Conservation (phyloP, 306 rosid genomes). For the Biancaea sappan region DNA sequence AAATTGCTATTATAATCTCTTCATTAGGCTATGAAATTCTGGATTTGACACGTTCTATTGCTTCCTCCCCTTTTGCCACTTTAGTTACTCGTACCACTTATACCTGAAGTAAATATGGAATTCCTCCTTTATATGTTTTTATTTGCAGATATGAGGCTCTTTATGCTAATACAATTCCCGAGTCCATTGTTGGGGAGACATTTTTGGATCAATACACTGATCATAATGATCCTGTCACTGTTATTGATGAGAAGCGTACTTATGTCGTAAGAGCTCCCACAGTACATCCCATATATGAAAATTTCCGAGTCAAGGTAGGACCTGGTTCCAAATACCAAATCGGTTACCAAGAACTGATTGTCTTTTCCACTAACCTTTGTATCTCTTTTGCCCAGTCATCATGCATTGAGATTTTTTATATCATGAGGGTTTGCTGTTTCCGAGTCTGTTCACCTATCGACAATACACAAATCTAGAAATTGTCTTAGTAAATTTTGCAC, state of each 20-base stretch:
- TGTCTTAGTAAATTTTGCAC: not conserved
- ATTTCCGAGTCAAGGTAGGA: conserved; percentile 87
- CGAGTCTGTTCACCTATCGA: not conserved
- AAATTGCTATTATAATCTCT: conserved; percentile 16
- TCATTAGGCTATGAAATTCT: conserved; percentile 11
- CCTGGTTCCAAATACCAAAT: conserved; percentile 1
- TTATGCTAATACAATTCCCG: conserved; percentile 59
- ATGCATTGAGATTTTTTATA: not conserved
- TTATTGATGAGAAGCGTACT: conserved; percentile 60
- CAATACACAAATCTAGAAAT: not conserved
- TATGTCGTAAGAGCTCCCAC: conserved; percentile 72
- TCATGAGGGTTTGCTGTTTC: not conserved
- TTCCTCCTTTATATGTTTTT: conserved; percentile 15
- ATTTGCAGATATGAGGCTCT: conserved; percentile 67
- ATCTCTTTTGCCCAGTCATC: conserved; percentile 4
- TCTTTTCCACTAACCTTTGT: not conserved
- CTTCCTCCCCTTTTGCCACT: not conserved
- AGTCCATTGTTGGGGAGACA: conserved; percentile 58
- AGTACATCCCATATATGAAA: conserved; percentile 79
- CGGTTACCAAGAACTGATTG: conserved; percentile 9
- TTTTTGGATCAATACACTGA: conserved; percentile 57
- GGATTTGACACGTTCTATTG: conserved; percentile 1
- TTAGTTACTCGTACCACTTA: not conserved
- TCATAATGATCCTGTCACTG: conserved; percentile 80
- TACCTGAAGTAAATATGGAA: not conserved